Conservation (phyloP, 1,284 basidiomycete genomes). For the Microbotryum violaceum region DNA sequence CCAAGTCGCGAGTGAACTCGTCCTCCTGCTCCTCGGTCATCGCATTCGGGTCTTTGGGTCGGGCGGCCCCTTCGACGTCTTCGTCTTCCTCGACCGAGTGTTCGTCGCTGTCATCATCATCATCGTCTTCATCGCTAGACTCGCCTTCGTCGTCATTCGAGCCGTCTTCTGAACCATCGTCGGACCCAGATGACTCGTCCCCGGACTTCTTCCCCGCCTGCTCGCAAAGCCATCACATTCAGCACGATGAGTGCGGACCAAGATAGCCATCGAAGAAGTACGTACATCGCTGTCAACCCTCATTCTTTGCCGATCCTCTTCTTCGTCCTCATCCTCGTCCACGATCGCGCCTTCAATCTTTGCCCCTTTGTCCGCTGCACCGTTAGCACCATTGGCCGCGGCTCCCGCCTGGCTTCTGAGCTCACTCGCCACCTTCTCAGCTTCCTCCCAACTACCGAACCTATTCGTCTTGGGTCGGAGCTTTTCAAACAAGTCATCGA, state of each 20-base stretch:
- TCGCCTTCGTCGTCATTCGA: constrained; percentile 30
- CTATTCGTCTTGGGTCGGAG: constrained; percentile 65
- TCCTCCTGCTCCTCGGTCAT: constrained; percentile 69
- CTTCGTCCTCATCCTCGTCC: constrained; percentile 14
- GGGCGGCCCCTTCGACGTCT: constrained; percentile 50
- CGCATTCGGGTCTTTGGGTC: constrained; percentile 43
- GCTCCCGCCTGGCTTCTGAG: constrained; percentile 53
- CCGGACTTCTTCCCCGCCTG: too few relatives aligned
- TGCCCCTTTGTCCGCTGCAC: background rate
- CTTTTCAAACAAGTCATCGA: constrained; percentile 86
- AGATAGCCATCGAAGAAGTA: background rate
- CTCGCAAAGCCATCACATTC: too few relatives aligned
- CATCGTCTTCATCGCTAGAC: constrained; percentile 50
- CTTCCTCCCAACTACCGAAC: constrained; percentile 41
- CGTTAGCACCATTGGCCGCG: constrained; percentile 51
- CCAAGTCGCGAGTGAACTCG: constrained; percentile 90
- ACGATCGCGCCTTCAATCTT: background rate
- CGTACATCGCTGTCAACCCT: background rate
- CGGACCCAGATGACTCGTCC: too few relatives aligned
- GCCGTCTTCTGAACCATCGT: constrained; percentile 10
- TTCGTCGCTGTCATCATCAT: constrained; percentile 47
- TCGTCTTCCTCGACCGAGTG: constrained; percentile 51
- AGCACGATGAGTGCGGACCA: too few relatives aligned
- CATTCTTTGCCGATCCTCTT: background rate
- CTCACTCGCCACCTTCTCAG: constrained; percentile 61